A percentile compares a stretch with the other conserved stretches of the same genome.
These are phyloP conservation scores for Anthracocystis setariae DNA, from an alignment of 1,284 basidiomycete species.

Conservation along the genomic window DNA sequence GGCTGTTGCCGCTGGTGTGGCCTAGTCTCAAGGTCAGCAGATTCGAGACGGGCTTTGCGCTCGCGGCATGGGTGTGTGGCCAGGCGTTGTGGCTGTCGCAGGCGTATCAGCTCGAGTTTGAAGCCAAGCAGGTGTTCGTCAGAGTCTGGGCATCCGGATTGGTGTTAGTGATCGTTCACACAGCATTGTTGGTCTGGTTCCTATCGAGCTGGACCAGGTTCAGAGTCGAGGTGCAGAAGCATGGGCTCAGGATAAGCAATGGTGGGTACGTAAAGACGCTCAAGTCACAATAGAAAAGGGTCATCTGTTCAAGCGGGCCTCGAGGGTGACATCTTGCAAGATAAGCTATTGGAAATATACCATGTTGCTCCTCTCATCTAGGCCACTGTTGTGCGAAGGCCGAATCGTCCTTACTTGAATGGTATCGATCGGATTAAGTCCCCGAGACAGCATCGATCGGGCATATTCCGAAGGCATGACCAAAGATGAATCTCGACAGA, in stretches of 20 bases:
- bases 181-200: slow-evolving; percentile 40
- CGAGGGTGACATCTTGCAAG: neutral
- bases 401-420: too few relatives aligned
- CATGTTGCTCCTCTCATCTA: too few relatives aligned
- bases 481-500: too few relatives aligned
- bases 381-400: too few relatives aligned
- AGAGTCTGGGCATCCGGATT: slow-evolving; percentile 57
- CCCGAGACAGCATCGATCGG: too few relatives aligned
- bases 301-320: neutral
- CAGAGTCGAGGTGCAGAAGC: slow-evolving; percentile 31
- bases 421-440: too few relatives aligned
- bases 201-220: slow-evolving; percentile 52
- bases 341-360: neutral
- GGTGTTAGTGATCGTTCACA: slow-evolving; percentile 49
- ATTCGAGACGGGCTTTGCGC: slow-evolving; percentile 18
- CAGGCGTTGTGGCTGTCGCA: slow-evolving; percentile 63
- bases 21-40: slow-evolving; percentile 71
- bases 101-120: slow-evolving; percentile 64
- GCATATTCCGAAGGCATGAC: too few relatives aligned
- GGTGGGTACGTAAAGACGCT: slow-evolving; percentile 19
- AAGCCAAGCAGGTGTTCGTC: slow-evolving; percentile 56
- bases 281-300: slow-evolving; percentile 25
- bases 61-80: slow-evolving; percentile 78
- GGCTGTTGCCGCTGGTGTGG: slow-evolving; percentile 85
- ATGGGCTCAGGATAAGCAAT: slow-evolving; percentile 14